Base-by-base conservation (phyloP, 192 early-diverging fungal genomes). In the Coemansia sp. region DNA sequence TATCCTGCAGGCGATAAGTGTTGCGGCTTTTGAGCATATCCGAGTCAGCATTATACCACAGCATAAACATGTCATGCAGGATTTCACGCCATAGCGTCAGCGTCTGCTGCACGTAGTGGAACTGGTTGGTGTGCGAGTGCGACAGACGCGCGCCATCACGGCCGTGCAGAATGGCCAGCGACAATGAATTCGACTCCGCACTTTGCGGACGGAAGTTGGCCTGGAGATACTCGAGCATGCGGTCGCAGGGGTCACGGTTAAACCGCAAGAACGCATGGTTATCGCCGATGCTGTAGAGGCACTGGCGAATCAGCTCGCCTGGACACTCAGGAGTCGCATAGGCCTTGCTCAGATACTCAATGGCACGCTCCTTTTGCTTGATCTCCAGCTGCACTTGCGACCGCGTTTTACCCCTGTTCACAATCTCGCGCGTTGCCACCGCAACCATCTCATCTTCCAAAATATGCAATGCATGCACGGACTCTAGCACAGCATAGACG, bases 241-340 rank as follows among this genome's bases (percentile, higher is more conserved):
- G 87, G 44, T 94, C 91, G 69, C 97, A 99, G 2, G 95, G 93
- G 68, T 99, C 95, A 44, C 95, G 83, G 61, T 87, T 89, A 39
- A 82, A 84, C 47, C 94, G 74, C 68, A 99, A 73, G 76, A 92
- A 99, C 26, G 90, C 86, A 73, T 98, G 90, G 70, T 99, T 98
- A 62, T 99, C 97, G 50, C 97, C 97, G 63, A 99, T 97, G 49
- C 88, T 91, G 71, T 99, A 96, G 15, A 99, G 80, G 59, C 94
- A 95, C 63, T 79, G 78, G 45, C 79, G 63, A n/a, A 99, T 89
- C 38, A 80, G 82, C 28, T 93, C 91, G 0, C 70, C 64, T 4
- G 82, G 60, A 31, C 91, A 72, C 6, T 80, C 68, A 6, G 59
- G 44, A 19, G 64, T 78, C 6, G 86, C 85, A 56, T 95, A 97